Evolutionary conservation across 1,139 yeast species (phyloP).

Genomic region (Taphrina communis): DNA sequence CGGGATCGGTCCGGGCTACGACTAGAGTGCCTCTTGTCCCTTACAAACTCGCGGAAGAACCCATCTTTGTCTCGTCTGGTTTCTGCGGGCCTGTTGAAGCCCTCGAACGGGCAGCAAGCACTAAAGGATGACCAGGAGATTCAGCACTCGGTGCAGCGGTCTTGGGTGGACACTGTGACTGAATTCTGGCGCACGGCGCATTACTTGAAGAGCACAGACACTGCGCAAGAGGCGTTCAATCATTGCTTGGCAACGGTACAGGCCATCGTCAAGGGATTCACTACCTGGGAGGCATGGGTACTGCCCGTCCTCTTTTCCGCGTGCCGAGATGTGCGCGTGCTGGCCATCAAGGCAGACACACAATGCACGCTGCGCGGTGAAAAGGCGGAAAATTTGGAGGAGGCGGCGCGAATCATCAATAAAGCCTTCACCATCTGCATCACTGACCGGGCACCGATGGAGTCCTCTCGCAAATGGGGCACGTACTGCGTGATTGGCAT

Average conservation of each 20-base stretch:
- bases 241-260: conserved; percentile 24
- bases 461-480: conserved; percentile 64
- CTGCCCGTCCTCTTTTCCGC: conserved; percentile 63
- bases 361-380: conserved; percentile 19
- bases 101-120: background rate
- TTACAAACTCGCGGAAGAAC: conserved; percentile 35
- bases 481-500: conserved; percentile 76
- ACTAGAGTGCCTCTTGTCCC: conserved; percentile 34
- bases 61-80: conserved; percentile 26
- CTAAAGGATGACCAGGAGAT: conserved; percentile 28
- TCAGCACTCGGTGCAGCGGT: conserved; percentile 3
- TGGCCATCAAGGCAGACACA: conserved; percentile 50
- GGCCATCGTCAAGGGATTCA: conserved; percentile 33
- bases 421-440: conserved; percentile 76
- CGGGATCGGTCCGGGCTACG: conserved; percentile 31
- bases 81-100: conserved; percentile 16
- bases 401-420: conserved; percentile 62
- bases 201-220: conserved; percentile 1
- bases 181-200: conserved; percentile 40
- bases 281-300: conserved; percentile 59
- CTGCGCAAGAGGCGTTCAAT: conserved; percentile 23
- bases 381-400: conserved; percentile 62
- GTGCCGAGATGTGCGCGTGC: conserved; percentile 61
- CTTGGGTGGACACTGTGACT: conserved; percentile 37
- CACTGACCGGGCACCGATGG: conserved; percentile 69